phyloP scores from a whole-genome alignment of 768 basidiomycete species.

The Phaeotremella fagi region DNA sequence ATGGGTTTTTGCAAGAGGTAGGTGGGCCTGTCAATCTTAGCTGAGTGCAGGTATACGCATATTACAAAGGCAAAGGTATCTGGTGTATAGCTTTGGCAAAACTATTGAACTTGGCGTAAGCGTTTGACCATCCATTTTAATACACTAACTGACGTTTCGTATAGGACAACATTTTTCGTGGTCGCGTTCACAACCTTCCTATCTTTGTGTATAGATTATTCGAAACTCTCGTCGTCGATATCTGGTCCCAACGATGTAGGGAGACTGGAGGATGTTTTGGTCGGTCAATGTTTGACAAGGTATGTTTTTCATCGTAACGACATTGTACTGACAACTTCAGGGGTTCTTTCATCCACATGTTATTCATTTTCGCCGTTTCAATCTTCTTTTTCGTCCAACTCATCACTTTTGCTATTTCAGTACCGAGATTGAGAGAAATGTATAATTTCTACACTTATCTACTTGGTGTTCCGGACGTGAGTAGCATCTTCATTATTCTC shows the following conservation, averaged over 20 bases:
- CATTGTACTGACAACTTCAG: slow-evolving; percentile 6
- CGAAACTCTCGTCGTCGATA: slow-evolving; percentile 57
- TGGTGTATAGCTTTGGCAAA: slow-evolving; percentile 88
- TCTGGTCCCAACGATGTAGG: slow-evolving; percentile 55
- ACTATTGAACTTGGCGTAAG: slow-evolving; percentile 90
- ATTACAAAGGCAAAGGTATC: slow-evolving; percentile 95
- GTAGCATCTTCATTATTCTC: slow-evolving; percentile 18
- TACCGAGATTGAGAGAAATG: slow-evolving; percentile 82
- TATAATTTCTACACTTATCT: slow-evolving; percentile 93
- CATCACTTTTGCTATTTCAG: slow-evolving; percentile 66
- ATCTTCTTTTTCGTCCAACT: slow-evolving; percentile 87
- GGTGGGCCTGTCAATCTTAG: slow-evolving; percentile 5
- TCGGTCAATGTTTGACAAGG: slow-evolving; percentile 79
- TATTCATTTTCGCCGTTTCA: slow-evolving; percentile 59
- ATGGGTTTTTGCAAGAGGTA: slow-evolving; percentile 89
- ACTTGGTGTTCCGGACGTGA: slow-evolving; percentile 87
- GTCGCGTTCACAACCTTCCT: slow-evolving; percentile 98
- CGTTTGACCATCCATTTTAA: slow-evolving; percentile 39
- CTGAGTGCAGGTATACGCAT: slow-evolving; percentile 59
- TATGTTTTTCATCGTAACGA: slow-evolving; percentile 49
- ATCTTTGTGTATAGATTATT: slow-evolving; percentile 89
- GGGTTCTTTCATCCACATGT: slow-evolving; percentile 37
- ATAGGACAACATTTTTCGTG: slow-evolving; percentile 93
- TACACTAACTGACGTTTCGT: not conserved
- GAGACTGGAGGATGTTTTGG: slow-evolving; percentile 72